Conservation (phyloP, 164 flowering plant genomes). For the Vitis labrusca region DNA sequence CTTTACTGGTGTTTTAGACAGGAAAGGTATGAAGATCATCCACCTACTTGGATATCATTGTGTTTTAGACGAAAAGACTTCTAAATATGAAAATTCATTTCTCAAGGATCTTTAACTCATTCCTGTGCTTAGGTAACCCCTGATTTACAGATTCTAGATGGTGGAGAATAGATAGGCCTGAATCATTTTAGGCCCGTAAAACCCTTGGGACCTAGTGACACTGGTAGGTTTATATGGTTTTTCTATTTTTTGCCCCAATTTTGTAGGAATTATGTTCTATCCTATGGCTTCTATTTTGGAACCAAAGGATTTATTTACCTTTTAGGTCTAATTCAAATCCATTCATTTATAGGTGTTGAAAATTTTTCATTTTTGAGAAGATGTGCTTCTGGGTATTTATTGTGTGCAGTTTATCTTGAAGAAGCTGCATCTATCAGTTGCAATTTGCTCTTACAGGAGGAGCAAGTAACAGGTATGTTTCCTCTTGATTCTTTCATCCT, state of each 20-base stretch:
- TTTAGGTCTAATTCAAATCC: neutral
- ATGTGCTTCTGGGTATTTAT: no score
- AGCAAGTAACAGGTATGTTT: no score
- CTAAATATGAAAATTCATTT: no score
- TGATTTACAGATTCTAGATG: conserved; percentile 53
- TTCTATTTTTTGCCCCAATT: neutral
- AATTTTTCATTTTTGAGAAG: no score
- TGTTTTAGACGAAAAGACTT: neutral
- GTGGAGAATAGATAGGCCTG: conserved; percentile 81
- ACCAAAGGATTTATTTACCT: neutral
- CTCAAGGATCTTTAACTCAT: neutral
- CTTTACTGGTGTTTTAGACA: no score
- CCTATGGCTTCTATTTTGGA: neutral
- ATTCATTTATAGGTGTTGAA: no score
- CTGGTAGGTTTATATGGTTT: conserved; percentile 71
- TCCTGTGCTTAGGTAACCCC: neutral
- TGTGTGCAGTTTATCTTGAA: no score
- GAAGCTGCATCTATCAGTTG: no score
- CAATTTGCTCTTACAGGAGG: no score
- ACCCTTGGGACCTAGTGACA: conserved; percentile 94
- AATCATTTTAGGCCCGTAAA: conserved; percentile 88
- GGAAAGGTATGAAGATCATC: no score
- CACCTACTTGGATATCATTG: no score
- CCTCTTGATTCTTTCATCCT: neutral
- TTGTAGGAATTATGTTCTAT: neutral